These are phyloP conservation scores for Thymus mandschuricus DNA, from an alignment of 257 asterid genomes.

Conservation along the genomic window DNA sequence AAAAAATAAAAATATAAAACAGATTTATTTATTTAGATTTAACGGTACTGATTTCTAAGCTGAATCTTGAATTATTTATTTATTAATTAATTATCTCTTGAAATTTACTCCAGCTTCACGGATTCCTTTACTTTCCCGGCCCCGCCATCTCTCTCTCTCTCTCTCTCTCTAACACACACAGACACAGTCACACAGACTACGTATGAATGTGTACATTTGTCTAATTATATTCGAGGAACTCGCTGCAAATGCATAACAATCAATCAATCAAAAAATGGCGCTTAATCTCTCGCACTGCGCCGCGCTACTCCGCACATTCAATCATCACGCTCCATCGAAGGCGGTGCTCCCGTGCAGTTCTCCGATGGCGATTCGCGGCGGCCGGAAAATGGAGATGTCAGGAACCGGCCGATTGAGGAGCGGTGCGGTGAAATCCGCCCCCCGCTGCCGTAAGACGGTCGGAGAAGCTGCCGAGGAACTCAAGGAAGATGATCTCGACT, in stretches of 20 bases:
- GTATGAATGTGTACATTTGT: not conserved
- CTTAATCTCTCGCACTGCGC: conserved; percentile 31
- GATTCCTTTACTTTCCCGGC: conserved; percentile 2
- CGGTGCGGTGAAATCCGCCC: conserved; percentile 23
- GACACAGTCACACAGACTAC: too few relatives aligned
- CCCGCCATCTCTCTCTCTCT: conserved; percentile 15
- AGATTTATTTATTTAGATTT: too few relatives aligned
- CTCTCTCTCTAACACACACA: not conserved
- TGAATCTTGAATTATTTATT: not conserved
- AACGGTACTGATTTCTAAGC: not conserved
- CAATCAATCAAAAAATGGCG: conserved; percentile 37
- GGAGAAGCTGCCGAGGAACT: conserved; percentile 31
- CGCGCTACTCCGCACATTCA: conserved; percentile 20
- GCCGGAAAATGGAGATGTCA: conserved; percentile 11
- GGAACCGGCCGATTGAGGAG: conserved; percentile 28
- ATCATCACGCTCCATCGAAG: conserved; percentile 23
- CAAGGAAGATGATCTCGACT: conserved; percentile 26
- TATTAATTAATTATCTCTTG: not conserved
- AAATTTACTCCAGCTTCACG: conserved; percentile 26
- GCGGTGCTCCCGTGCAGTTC: conserved; percentile 28
- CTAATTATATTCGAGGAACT: not conserved
- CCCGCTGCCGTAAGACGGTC: conserved; percentile 24
- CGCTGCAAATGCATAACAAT: not conserved
- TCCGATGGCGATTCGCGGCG: conserved; percentile 21
- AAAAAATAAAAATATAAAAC: too few relatives aligned